These are phyloP conservation scores for Coccomyxa sp. DNA, from an alignment of 139 green algal species.

Conservation along the genomic window DNA sequence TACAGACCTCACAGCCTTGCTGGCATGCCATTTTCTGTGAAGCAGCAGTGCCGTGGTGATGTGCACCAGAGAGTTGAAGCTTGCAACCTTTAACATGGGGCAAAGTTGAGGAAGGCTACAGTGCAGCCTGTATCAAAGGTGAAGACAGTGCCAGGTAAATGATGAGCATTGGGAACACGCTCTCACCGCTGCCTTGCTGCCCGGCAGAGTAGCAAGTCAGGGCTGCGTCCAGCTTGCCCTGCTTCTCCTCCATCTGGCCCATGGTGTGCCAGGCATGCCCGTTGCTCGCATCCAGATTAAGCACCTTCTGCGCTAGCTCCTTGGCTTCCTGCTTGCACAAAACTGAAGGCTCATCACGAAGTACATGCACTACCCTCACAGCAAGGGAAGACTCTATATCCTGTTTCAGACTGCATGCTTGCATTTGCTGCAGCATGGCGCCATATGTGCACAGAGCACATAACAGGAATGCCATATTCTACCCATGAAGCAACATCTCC, in stretches of 20 bases:
- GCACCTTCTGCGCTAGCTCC: conserved; percentile 23
- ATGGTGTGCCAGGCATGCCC: conserved; percentile 50
- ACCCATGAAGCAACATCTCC: neutral
- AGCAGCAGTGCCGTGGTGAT: neutral
- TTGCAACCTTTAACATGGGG: neutral
- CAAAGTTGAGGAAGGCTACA: neutral
- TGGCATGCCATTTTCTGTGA: neutral
- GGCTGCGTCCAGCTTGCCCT: conserved; percentile 35
- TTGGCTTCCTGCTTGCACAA: conserved; percentile 25
- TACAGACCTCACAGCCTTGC: neutral
- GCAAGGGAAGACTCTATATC: no score
- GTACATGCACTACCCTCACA: no score
- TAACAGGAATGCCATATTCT: no score
- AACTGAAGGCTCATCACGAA: no score
- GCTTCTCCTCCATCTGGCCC: conserved; percentile 42
- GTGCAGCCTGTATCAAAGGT: neutral
- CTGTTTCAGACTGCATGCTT: no score
- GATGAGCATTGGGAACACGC: no score
- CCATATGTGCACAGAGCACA: no score
- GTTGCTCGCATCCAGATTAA: conserved; percentile 34
- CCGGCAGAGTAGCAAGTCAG: conserved; percentile 34
- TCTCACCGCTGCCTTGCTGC: neutral
- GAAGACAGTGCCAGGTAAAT: neutral
- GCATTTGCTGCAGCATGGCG: no score
- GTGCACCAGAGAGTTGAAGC: neutral